phyloP scores from a whole-genome alignment of 2,329 filamentous ascomycete genomes.

The Graphiopsis chlorocephala region DNA sequence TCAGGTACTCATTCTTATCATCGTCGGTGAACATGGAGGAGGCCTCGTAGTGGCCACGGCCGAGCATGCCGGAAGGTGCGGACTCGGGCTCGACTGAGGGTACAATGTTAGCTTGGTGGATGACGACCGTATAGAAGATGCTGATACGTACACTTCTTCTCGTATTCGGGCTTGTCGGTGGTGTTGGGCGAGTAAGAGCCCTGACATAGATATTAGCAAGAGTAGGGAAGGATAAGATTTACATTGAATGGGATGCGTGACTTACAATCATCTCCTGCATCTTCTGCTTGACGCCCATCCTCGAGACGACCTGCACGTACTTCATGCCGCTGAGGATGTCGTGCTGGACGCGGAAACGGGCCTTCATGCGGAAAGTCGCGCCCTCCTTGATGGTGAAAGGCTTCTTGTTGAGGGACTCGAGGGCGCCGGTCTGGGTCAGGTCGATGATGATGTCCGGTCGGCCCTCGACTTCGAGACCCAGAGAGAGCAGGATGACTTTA shows the following conservation, averaged over 20 bases:
- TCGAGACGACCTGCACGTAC: slow-evolving; percentile 91
- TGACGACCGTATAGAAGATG: slow-evolving; percentile 19
- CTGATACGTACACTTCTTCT: slow-evolving; percentile 76
- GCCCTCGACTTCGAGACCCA: slow-evolving; percentile 80
- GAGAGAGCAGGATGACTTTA: slow-evolving; percentile 87
- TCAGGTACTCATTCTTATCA: slow-evolving; percentile 83
- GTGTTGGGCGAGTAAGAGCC: slow-evolving; percentile 94
- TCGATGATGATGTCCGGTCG: slow-evolving; percentile 86
- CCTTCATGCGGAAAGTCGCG: slow-evolving; percentile 89
- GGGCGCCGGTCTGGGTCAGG: slow-evolving; percentile 68
- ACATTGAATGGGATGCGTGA: slow-evolving; percentile 24
- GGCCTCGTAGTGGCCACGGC: slow-evolving; percentile 85
- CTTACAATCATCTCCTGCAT: slow-evolving; percentile 96
- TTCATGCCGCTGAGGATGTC: slow-evolving; percentile 93
- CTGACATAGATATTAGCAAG: slow-evolving; percentile 42
- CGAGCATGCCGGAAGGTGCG: slow-evolving; percentile 86
- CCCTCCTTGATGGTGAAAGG: slow-evolving; percentile 99
- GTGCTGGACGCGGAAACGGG: slow-evolving; percentile 91
- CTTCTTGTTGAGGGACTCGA: slow-evolving; percentile 78
- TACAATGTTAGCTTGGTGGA: neutral
- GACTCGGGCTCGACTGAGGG: slow-evolving; percentile 79
- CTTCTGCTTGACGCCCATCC: slow-evolving; percentile 85
- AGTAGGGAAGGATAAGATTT: neutral
- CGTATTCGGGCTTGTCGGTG: slow-evolving; percentile 77
- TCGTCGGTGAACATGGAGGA: slow-evolving; percentile 91